Base-by-base conservation (phyloP, 1,139 yeast species). In the Diutina neorugosa region DNA sequence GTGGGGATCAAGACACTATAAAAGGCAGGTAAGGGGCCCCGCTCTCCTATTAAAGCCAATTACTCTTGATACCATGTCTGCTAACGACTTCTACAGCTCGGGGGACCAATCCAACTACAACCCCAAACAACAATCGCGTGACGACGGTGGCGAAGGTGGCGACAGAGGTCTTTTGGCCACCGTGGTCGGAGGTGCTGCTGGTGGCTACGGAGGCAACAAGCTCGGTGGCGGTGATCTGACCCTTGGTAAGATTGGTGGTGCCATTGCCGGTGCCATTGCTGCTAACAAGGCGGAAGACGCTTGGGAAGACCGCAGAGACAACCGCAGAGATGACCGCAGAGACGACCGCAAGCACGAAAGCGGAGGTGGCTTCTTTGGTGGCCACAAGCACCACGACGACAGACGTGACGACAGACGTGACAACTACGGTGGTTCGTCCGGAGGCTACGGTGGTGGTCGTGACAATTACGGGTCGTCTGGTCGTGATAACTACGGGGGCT, bases 191-290 rank as follows among this genome's bases (percentile, higher is more conserved):
- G 50, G 50, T 11, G n/a, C 27, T 8, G 81, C 80, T 51, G 86
- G 86, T 42, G 60, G 58, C 16, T 57, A 55, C 37, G 60, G 56
- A 5, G 60, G 60, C 16, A 55, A 55, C 18, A 57, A 57, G 53
- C 11, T 57, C 16, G 52, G 53, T 3, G 57, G 58, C 2, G 46
- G 51, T 37, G 12, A 27, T 21, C 70, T 78, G 19, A 75, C 73
- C 19, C 61, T 81, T 44, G 82, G 82, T 54, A 74, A 78, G 52
- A 66, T 80, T 55, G 76, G 74, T 21, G 87, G 87, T 63, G 84
- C 81, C 44, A 60, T 82, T 61, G 78, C 75, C 44, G 86, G 87
- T 62, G 86, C 85, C 37, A 60, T 79, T 58, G 75, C 76, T 51
- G 86, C 82, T 53, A 76, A 78, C 69, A 75, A 80, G 67, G 60